These are phyloP conservation scores for Nannochloropsis gaditana DNA, from an alignment of 108 stramenopile species.

Conservation along the genomic window DNA sequence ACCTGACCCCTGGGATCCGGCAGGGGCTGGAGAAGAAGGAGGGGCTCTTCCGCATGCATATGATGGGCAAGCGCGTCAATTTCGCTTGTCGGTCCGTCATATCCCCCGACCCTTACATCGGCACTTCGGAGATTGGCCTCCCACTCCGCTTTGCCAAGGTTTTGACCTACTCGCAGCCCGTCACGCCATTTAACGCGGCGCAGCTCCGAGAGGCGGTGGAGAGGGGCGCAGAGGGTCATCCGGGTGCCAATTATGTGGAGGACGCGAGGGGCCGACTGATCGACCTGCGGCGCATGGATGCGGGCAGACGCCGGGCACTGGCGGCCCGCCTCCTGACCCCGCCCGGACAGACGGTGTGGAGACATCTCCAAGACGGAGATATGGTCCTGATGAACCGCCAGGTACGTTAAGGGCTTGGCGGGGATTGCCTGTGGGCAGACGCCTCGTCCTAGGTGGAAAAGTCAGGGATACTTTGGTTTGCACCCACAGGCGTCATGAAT, in stretches of 20 bases:
- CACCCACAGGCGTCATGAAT: no score
- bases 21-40: constrained; percentile 97
- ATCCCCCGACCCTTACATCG: constrained; percentile 93
- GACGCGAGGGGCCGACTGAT: constrained; percentile 67
- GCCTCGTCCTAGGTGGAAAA: no score
- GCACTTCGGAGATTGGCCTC: constrained; percentile 96
- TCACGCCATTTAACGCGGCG: constrained; percentile 81
- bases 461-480: no score
- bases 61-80: constrained; percentile 99
- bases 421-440: no score
- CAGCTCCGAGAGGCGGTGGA: constrained; percentile 77
- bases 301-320: constrained; percentile 67
- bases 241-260: constrained; percentile 94
- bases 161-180: constrained; percentile 87
- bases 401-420: constrained; percentile 23
- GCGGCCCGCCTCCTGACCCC: constrained; percentile 67
- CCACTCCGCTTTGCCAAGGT: constrained; percentile 89
- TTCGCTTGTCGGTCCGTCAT: constrained; percentile 93
- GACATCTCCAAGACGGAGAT: constrained; percentile 92
- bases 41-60: constrained; percentile 93
- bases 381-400: constrained; percentile 94
- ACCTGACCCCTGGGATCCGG: constrained; percentile 68
- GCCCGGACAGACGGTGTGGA: constrained; percentile 70
- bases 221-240: constrained; percentile 77
- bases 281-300: constrained; percentile 67